phyloP scores from a whole-genome alignment of 2,329 filamentous ascomycete species.

The Bipolaris sorokiniana region DNA sequence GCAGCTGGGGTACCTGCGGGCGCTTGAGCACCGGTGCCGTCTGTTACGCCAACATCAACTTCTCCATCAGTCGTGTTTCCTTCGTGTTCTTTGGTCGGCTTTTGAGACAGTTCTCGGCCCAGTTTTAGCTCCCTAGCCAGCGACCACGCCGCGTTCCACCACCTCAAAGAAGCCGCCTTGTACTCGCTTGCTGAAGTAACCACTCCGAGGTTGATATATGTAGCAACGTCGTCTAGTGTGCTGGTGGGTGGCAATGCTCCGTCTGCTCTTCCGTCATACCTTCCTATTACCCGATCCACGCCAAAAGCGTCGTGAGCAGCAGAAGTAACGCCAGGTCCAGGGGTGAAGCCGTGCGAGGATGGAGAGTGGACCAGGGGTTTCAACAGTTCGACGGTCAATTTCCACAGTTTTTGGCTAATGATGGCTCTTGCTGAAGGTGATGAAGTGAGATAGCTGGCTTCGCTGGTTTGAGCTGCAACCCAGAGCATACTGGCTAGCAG shows the following conservation, averaged over 20 bases:
- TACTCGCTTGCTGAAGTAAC: conserved; percentile 92
- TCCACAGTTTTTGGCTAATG: conserved; percentile 85
- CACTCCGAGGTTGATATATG: conserved; percentile 87
- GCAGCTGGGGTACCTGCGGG: conserved; percentile 41
- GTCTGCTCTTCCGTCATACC: conserved; percentile 53
- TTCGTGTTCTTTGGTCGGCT: conserved; percentile 49
- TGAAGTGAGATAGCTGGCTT: conserved; percentile 81
- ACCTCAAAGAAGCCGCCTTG: conserved; percentile 78
- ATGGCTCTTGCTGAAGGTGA: conserved; percentile 80
- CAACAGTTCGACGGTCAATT: conserved; percentile 81
- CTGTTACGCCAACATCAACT: conserved; percentile 44
- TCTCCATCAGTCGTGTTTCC: conserved; percentile 45
- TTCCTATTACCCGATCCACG: conserved; percentile 66
- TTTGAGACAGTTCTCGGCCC: conserved; percentile 78
- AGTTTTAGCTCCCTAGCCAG: conserved; percentile 85
- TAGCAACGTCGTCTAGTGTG: conserved; percentile 84
- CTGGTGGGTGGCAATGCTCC: conserved; percentile 63
- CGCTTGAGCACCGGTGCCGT: conserved; percentile 36
- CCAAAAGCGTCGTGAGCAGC: conserved; percentile 80
- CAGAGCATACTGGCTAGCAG: conserved; percentile 93
- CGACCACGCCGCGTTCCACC: conserved; percentile 95
- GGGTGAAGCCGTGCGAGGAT: conserved; percentile 58
- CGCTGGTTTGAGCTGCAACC: conserved; percentile 90
- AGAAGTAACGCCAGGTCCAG: conserved; percentile 68
- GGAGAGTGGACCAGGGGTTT: conserved; percentile 86